phyloP scores from a whole-genome alignment of 1,284 basidiomycete genomes.

The Mycosarcoma mackinlayi region DNA sequence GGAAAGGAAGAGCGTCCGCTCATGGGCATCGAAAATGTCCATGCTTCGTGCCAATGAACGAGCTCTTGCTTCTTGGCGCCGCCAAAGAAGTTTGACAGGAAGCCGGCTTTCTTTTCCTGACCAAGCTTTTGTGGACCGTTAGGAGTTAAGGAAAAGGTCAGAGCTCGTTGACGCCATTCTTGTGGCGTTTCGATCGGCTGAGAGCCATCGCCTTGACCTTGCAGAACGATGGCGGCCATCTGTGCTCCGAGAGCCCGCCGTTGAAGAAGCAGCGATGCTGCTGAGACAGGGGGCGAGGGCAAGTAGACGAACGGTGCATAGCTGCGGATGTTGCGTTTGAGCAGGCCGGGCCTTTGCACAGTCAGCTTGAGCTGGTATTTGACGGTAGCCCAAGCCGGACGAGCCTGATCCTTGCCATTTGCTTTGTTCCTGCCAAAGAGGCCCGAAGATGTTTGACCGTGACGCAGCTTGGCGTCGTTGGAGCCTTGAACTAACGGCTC shows the following conservation, averaged over 20 bases:
- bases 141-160: conserved; percentile 23
- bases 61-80: conserved; percentile 15
- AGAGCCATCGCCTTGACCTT: conserved; percentile 24
- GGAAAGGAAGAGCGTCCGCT: conserved; percentile 37
- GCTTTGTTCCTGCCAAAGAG: conserved; percentile 27
- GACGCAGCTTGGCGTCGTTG: conserved; percentile 9
- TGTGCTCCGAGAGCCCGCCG: conserved; percentile 37
- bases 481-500: conserved; percentile 37
- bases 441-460: conserved; percentile 26
- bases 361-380: conserved; percentile 64
- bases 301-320: conserved; percentile 62
- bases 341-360: conserved; percentile 55
- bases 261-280: conserved; percentile 25
- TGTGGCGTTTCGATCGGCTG: conserved; percentile 25
- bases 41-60: conserved; percentile 30
- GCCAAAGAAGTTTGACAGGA: conserved; percentile 22
- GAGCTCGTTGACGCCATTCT: conserved; percentile 22
- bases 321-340: conserved; percentile 57
- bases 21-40: conserved; percentile 49
- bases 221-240: conserved; percentile 33
- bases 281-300: conserved; percentile 48
- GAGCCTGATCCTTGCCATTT: conserved; percentile 10
- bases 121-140: conserved; percentile 27
- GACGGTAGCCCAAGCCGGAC: conserved; percentile 54
- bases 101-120: conserved; percentile 18